These are phyloP conservation scores for Chaetoceros tenuissimus DNA, from an alignment of 108 stramenopile species.

Conservation along the genomic window DNA sequence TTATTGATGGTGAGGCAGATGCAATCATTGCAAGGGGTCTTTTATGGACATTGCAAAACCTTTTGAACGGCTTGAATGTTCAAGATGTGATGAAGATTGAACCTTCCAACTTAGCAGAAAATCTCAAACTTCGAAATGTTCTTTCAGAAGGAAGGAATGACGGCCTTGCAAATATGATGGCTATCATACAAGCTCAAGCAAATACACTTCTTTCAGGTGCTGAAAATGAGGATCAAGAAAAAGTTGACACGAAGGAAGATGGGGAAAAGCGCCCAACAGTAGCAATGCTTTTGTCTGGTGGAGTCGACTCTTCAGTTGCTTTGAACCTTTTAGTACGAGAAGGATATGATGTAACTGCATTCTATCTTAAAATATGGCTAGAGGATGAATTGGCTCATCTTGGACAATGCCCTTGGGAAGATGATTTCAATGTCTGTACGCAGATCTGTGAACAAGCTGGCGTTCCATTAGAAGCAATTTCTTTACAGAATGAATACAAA, in stretches of 20 bases:
- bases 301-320: slow-evolving; percentile 95
- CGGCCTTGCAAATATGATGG: slow-evolving; percentile 71
- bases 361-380: slow-evolving; percentile 97
- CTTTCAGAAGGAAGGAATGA: slow-evolving; percentile 71
- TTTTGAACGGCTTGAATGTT: slow-evolving; percentile 19
- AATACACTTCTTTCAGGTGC: slow-evolving; percentile 6
- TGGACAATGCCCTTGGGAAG: slow-evolving; percentile 94
- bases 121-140: slow-evolving; percentile 39
- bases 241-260: background rate
- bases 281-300: slow-evolving; percentile 91
- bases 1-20: slow-evolving; percentile 51
- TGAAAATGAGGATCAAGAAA: background rate
- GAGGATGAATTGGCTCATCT: slow-evolving; percentile 94
- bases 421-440: slow-evolving; percentile 63
- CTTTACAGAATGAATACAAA: slow-evolving; percentile 88
- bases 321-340: slow-evolving; percentile 71
- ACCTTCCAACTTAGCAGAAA: slow-evolving; percentile 35
- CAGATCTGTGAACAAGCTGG: slow-evolving; percentile 89
- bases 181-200: slow-evolving; percentile 52
- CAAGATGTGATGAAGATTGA: slow-evolving; percentile 42
- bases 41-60: slow-evolving; percentile 29
- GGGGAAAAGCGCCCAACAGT: slow-evolving; percentile 39
- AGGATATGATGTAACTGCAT: slow-evolving; percentile 87
- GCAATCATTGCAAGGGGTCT: slow-evolving; percentile 69
- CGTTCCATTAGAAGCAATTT: slow-evolving; percentile 76